Conservation (phyloP, 2,329 filamentous ascomycete genomes). For the Coniochaeta pulveracea region DNA sequence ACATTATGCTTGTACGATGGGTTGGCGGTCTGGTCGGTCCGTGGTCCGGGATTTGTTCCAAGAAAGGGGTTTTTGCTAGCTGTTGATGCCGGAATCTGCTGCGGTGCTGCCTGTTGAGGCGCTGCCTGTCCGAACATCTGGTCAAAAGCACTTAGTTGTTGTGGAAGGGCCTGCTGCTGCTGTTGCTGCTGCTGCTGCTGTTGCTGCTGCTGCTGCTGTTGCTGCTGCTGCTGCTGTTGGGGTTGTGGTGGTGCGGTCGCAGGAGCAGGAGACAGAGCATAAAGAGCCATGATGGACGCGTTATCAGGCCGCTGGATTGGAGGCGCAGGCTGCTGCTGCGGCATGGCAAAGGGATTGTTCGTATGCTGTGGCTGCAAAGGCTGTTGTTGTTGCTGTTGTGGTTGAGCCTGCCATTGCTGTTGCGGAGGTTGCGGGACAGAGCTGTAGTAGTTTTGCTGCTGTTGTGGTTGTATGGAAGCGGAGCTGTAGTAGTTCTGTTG, state of each 20-base stretch:
- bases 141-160: constrained; percentile 8
- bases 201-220: constrained; percentile 15
- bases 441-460: constrained; percentile 6
- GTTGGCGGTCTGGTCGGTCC: constrained; percentile 13
- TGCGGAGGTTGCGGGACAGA: constrained; percentile 6
- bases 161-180: constrained; percentile 15
- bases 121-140: constrained; percentile 2
- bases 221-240: constrained; percentile 12
- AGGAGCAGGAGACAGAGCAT: constrained; percentile 39
- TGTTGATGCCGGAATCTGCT: constrained; percentile 11
- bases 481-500: constrained; percentile 6
- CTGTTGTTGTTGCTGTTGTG: constrained; percentile 4
- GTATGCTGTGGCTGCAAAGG: constrained; percentile 8
- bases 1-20: constrained; percentile 24
- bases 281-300: constrained; percentile 65
- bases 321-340: constrained; percentile 13
- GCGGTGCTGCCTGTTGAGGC: background rate
- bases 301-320: constrained; percentile 48
- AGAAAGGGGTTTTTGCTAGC: constrained; percentile 48
- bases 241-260: constrained; percentile 17
- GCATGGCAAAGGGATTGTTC: constrained; percentile 18
- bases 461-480: too few relatives aligned
- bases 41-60: constrained; percentile 17
- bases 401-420: constrained; percentile 7
- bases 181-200: constrained; percentile 21